Evolutionary conservation across 257 asterid species (phyloP).

Genomic region (Galeopsis tetrahit): DNA sequence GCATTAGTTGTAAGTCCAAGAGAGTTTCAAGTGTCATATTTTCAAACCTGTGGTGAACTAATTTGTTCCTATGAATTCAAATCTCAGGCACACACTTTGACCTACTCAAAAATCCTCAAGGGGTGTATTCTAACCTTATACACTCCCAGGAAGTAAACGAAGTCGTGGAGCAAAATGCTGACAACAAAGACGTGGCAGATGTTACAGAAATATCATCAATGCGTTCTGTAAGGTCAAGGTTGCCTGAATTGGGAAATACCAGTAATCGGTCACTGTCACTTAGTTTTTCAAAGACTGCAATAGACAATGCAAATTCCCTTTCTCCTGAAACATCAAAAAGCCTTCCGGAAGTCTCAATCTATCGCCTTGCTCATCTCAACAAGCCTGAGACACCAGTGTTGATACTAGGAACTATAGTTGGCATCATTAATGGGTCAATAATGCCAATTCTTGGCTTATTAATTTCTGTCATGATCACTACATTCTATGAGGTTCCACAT

Average conservation of each 20-base stretch:
- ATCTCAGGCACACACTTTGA: constrained; percentile 50
- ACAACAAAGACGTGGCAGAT: constrained; percentile 37
- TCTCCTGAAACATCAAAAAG: constrained; percentile 31
- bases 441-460: constrained; percentile 49
- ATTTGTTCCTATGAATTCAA: constrained; percentile 5
- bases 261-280: constrained; percentile 36
- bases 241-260: constrained; percentile 47
- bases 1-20: not conserved
- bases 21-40: not conserved
- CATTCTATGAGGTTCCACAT: constrained; percentile 49
- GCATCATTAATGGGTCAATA: constrained; percentile 41
- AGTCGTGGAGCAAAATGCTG: constrained; percentile 27
- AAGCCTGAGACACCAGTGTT: constrained; percentile 52
- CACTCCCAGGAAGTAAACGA: constrained; percentile 42
- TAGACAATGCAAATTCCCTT: constrained; percentile 1
- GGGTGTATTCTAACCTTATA: constrained; percentile 49
- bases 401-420: constrained; percentile 41
- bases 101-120: constrained; percentile 46
- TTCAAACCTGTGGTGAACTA: not conserved
- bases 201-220: constrained; percentile 40
- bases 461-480: constrained; percentile 35
- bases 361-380: constrained; percentile 53
- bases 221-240: constrained; percentile 55
- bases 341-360: constrained; percentile 39
- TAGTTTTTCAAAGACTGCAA: constrained; percentile 15